Base-by-base conservation (phyloP, 2,329 filamentous ascomycete genomes). In the Talaromyces sp. region DNA sequence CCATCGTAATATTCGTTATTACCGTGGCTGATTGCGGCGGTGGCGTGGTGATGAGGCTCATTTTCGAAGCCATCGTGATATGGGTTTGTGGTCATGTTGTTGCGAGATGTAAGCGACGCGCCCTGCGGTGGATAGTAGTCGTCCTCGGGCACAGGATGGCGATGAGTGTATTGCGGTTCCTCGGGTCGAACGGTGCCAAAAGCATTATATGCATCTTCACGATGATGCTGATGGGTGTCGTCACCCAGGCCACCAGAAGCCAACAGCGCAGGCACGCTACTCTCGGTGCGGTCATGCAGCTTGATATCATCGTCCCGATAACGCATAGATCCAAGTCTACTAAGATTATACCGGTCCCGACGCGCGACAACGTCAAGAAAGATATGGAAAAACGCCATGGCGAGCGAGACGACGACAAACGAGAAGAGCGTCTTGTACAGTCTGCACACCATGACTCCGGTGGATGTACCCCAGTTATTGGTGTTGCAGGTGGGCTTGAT, bases 361-460 rank as follows among this genome's bases (percentile, higher is more conserved):
- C 74, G 75, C 24, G 83, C 81, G 62, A 77, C 72, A 35, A 83
- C 66, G 67, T 86, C 84, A 50, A 86, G 73, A 9, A 71, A 66
- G 41, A 83, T 67, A 8, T 80, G 76, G 11, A 77, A 70, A 58
- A 82, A 68, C 35, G 81, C 80, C 2, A 79, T 74, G 2, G 79
- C 66, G n/a, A 66, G 61, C 7, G 80, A 82, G 31, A 81, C 63
- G 29, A 83, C 66, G 4, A 78, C 76, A 68, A 86, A 86, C 32
- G 79, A 73, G 70, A 84, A 86, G n/a, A 86, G 72, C 11, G 81
- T 79, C 70, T 86, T 86, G 77, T 85, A 87, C 60, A 79, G 74
- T 57, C 80, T 72, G 67, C 84, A 86, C 53, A 86, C 77, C 69
- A 79, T 78, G 58, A 85, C 78, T 3, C 83, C 84, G 2, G 78